phyloP scores from a whole-genome alignment of 768 basidiomycete genomes.

The Hypsizygus marmoreus region DNA sequence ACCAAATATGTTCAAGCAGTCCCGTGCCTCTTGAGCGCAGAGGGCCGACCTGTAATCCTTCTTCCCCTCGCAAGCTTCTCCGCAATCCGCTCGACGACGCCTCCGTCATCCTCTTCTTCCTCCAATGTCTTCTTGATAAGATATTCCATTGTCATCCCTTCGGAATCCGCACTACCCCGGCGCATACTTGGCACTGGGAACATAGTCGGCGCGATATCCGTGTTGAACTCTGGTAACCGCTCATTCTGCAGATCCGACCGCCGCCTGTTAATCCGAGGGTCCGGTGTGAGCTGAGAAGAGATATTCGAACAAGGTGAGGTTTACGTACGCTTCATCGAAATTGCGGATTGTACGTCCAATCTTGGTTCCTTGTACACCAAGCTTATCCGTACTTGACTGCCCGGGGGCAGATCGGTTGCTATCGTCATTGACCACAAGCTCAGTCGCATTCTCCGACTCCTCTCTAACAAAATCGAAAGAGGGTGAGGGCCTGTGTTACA shows the following conservation, averaged over 20 bases:
- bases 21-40: constrained; percentile 64
- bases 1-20: constrained; percentile 51
- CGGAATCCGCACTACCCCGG: constrained; percentile 39
- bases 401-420: constrained; percentile 26
- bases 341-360: constrained; percentile 63
- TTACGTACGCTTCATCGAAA: constrained; percentile 76
- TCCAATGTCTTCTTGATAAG: constrained; percentile 64
- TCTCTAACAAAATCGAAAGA: constrained; percentile 45
- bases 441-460: constrained; percentile 77
- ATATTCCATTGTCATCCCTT: constrained; percentile 61
- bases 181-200: constrained; percentile 70
- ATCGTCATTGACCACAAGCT: constrained; percentile 47
- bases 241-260: constrained; percentile 75
- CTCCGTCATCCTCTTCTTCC: constrained; percentile 55
- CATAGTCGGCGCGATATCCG: constrained; percentile 37
- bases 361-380: constrained; percentile 62
- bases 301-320: constrained; percentile 3
- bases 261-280: constrained; percentile 44
- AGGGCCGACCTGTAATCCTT: constrained; percentile 44
- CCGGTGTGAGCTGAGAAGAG: neutral
- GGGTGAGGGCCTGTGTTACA: constrained; percentile 1
- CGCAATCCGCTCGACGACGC: constrained; percentile 60
- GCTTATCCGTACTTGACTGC: constrained; percentile 44
- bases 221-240: constrained; percentile 63
- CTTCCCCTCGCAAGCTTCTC: constrained; percentile 61